These are phyloP conservation scores for Saccharomycopsis hybrid DNA, from an alignment of 1,139 yeast genomes.

Conservation along the genomic window DNA sequence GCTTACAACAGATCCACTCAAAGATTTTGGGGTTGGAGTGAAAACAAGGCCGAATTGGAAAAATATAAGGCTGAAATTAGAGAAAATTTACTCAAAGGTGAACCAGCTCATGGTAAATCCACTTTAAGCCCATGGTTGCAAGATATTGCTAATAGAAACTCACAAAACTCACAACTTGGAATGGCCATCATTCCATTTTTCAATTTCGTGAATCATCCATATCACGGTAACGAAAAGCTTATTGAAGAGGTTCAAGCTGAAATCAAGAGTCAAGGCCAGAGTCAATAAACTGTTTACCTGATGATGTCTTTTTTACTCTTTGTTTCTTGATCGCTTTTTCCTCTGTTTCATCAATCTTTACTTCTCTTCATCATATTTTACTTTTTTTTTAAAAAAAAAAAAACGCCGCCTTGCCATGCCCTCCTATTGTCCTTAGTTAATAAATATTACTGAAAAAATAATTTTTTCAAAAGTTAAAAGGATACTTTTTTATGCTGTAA, in stretches of 20 bases:
- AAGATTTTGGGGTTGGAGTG: slow-evolving; percentile 76
- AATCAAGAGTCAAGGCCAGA: too few species aligned
- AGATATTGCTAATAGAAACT: slow-evolving; percentile 73
- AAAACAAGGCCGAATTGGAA: slow-evolving; percentile 64
- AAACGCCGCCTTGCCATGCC: too few species aligned
- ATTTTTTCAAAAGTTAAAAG: too few species aligned
- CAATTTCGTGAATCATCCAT: slow-evolving; percentile 74
- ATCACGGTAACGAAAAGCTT: slow-evolving; percentile 61
- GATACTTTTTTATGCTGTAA: too few species aligned
- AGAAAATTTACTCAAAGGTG: slow-evolving; percentile 57
- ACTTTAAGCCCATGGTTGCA: slow-evolving; percentile 64
- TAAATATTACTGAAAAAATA: too few species aligned
- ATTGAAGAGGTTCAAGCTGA: slow-evolving; percentile 20
- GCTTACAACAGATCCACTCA: slow-evolving; percentile 60
- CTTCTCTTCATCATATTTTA: too few species aligned
- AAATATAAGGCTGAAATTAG: slow-evolving; percentile 74
- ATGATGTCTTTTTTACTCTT: too few species aligned
- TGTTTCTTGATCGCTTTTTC: too few species aligned
- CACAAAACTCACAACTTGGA: slow-evolving; percentile 62
- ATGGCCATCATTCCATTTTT: slow-evolving; percentile 75
- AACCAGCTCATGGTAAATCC: slow-evolving; percentile 61
- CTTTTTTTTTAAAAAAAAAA: too few species aligned
- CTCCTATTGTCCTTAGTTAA: too few species aligned
- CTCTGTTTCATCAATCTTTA: too few species aligned
- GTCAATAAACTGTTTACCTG: too few species aligned